These are phyloP conservation scores for Trifolium fragiferum DNA, from an alignment of 306 rosid genomes.

Conservation along the genomic window DNA sequence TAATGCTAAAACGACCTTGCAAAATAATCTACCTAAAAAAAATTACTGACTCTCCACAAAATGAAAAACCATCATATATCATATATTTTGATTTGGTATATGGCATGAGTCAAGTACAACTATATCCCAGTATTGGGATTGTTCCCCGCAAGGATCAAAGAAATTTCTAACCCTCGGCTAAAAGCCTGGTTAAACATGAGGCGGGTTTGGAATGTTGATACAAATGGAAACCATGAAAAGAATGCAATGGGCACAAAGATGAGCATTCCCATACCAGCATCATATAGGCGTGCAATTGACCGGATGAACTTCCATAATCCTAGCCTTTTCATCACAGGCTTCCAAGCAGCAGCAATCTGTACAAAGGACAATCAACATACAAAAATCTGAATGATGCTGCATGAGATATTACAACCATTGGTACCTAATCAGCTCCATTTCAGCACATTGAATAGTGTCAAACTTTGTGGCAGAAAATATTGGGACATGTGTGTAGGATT, in stretches of 20 bases:
- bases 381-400: slow-evolving; percentile 12
- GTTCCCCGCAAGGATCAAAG: slow-evolving; percentile 91
- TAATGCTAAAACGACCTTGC: slow-evolving; percentile 1
- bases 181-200: slow-evolving; percentile 99
- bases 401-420: slow-evolving; percentile 26
- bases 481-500: slow-evolving; percentile 2
- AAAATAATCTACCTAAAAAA: slow-evolving; percentile 32
- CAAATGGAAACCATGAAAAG: slow-evolving; percentile 90
- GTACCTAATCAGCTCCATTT: slow-evolving; percentile 17
- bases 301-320: slow-evolving; percentile 89
- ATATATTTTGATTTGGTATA: background rate
- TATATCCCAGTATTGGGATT: slow-evolving; percentile 74
- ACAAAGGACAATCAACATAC: slow-evolving; percentile 29
- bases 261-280: slow-evolving; percentile 96
- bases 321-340: slow-evolving; percentile 71
- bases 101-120: slow-evolving; percentile 31
- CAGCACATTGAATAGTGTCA: slow-evolving; percentile 13
- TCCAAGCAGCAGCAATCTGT: slow-evolving; percentile 98
- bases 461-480: background rate
- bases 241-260: slow-evolving; percentile 85
- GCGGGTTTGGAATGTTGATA: slow-evolving; percentile 90
- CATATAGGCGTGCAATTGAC: slow-evolving; percentile 82
- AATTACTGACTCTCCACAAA: slow-evolving; percentile 8
- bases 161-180: slow-evolving; percentile 92
- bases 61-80: background rate